Percentiles rank a stretch among this genome's conserved stretches.
Conservation (phyloP, 352 stramenopile genomes). For the Phytopythium helicoides region DNA sequence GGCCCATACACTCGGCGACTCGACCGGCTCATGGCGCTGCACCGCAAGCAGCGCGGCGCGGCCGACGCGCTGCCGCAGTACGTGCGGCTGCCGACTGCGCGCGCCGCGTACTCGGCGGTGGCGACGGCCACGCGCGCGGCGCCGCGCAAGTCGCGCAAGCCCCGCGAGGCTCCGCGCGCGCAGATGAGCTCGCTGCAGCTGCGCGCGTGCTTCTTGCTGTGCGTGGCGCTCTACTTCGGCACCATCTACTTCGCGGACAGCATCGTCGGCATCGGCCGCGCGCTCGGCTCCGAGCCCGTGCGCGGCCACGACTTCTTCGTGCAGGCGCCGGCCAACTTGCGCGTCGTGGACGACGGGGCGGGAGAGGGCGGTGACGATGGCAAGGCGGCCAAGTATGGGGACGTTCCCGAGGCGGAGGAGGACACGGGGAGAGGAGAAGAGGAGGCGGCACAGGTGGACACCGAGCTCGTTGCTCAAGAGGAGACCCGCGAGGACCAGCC, state of each 20-base stretch:
- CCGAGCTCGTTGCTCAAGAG: no score
- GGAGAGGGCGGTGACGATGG: conserved; percentile 9
- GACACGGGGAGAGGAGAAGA: not conserved
- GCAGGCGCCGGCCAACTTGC: conserved; percentile 14
- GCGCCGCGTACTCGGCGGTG: conserved; percentile 6
- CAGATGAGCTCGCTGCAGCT: conserved; percentile 42
- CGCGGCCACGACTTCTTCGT: conserved; percentile 29
- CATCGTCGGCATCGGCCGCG: conserved; percentile 28
- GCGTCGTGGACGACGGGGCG: conserved; percentile 7
- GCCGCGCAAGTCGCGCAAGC: conserved; percentile 21
- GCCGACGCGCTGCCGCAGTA: conserved; percentile 22
- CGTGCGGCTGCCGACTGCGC: conserved; percentile 26
- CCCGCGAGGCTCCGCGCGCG: no score
- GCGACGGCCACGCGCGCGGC: not conserved
- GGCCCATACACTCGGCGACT: not conserved
- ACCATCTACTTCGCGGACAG: conserved; percentile 55
- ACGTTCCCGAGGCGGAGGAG: no score
- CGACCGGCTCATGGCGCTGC: conserved; percentile 19
- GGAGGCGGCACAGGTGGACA: conserved; percentile 1
- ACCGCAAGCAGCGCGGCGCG: conserved; percentile 28
- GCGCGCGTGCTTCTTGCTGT: conserved; percentile 50
- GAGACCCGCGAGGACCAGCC: no score
- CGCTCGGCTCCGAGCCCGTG: conserved; percentile 23
- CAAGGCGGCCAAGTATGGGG: not conserved
- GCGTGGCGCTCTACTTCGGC: conserved; percentile 45